Conservation (phyloP, 2,329 filamentous ascomycete genomes). For the Microsporum ferrugineum region DNA sequence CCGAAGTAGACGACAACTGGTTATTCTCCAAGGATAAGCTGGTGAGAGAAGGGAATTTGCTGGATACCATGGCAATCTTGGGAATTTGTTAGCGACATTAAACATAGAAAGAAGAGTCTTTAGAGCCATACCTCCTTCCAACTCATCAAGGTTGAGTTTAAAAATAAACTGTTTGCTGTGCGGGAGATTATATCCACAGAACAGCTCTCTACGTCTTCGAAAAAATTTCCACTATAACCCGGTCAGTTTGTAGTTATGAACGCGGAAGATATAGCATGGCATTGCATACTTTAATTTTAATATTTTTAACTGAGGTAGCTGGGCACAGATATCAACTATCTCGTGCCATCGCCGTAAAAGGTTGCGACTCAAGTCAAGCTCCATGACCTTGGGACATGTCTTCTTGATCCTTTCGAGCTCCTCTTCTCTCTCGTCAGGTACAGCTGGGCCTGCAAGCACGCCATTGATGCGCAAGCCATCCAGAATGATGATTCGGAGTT, state of each 20-base stretch:
- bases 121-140: constrained; percentile 48
- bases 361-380: constrained; percentile 79
- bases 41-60: constrained; percentile 27
- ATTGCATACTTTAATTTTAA: constrained; percentile 58
- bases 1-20: constrained; percentile 23
- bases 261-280: neutral
- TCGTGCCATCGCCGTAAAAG: constrained; percentile 58
- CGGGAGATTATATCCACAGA: constrained; percentile 33
- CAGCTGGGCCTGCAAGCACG: constrained; percentile 22
- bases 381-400: constrained; percentile 49
- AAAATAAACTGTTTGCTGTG: constrained; percentile 48
- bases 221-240: constrained; percentile 57
- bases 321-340: constrained; percentile 58
- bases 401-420: constrained; percentile 41
- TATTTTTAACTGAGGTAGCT: constrained; percentile 53
- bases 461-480: constrained; percentile 57
- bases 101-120: neutral
- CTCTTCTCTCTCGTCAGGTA: constrained; percentile 15
- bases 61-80: constrained; percentile 27
- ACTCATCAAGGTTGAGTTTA: constrained; percentile 55
- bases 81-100: neutral
- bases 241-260: constrained; percentile 12
- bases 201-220: constrained; percentile 32
- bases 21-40: constrained; percentile 28
- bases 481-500: constrained; percentile 69